Conservation (phyloP, 805 yeast species). For the Starmerella potacharoeniae region DNA sequence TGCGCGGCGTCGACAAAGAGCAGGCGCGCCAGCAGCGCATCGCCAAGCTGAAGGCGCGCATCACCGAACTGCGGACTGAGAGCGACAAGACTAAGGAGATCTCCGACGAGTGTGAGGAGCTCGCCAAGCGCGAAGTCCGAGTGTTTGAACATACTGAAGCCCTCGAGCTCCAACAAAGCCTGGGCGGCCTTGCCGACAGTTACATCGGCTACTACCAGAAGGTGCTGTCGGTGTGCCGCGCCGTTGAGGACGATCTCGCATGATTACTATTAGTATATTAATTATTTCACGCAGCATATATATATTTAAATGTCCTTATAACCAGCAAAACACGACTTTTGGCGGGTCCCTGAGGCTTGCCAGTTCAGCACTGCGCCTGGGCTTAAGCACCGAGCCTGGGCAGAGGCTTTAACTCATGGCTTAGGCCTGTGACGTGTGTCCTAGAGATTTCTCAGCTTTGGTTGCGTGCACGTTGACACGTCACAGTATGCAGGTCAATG, state of each 20-base stretch:
- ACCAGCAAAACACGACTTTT: no score
- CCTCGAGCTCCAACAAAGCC: constrained; percentile 58
- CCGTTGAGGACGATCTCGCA: constrained; percentile 11
- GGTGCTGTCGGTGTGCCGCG: constrained; percentile 60
- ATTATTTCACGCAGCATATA: background rate
- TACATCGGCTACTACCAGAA: constrained; percentile 63
- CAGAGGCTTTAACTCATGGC: no score
- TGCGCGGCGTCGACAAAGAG: constrained; percentile 53
- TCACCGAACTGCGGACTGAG: constrained; percentile 40
- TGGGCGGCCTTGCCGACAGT: constrained; percentile 61
- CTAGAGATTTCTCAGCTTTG: no score
- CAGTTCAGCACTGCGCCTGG: no score
- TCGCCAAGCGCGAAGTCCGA: constrained; percentile 44
- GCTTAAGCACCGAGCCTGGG: no score
- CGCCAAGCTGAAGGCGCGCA: constrained; percentile 39
- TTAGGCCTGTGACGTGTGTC: no score
- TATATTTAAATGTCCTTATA: background rate
- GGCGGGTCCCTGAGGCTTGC: no score
- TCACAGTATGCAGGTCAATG: no score
- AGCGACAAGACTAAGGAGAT: constrained; percentile 40
- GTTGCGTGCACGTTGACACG: no score
- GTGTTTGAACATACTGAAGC: constrained; percentile 74
- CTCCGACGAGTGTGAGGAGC: constrained; percentile 45
- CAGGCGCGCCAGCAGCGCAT: constrained; percentile 42
- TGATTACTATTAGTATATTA: background rate